These are phyloP conservation scores for Cordyceps militaris DNA, from an alignment of 2,329 filamentous ascomycete species.

Conservation along the genomic window DNA sequence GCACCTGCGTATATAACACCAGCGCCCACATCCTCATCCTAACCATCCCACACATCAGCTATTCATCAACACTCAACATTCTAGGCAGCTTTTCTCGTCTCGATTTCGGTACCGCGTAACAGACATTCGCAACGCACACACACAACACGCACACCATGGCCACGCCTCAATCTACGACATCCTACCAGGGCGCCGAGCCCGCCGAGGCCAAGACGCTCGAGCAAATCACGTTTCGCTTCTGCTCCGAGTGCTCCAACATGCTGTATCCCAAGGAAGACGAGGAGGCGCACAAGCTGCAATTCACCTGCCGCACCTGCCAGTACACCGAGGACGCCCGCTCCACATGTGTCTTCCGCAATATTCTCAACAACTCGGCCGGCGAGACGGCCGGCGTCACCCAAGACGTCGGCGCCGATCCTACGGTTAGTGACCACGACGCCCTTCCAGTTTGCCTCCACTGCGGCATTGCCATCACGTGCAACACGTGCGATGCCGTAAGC, in stretches of 20 bases:
- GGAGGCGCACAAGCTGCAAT: conserved; percentile 76
- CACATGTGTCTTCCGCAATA: conserved; percentile 91
- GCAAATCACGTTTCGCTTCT: conserved; percentile 95
- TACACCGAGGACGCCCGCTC: conserved; percentile 82
- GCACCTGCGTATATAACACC: background rate
- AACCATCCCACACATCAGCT: background rate
- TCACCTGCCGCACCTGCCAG: conserved; percentile 91
- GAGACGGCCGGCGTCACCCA: conserved; percentile 96
- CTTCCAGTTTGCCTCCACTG: conserved; percentile 40
- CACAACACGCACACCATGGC: conserved; percentile 38
- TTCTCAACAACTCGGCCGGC: conserved; percentile 82
- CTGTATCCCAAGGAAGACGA: conserved; percentile 95
- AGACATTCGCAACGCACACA: too few relatives aligned
- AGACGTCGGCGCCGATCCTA: conserved; percentile 95
- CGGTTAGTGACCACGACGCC: conserved; percentile 59
- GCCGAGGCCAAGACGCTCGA: conserved; percentile 49
- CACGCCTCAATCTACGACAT: conserved; percentile 46
- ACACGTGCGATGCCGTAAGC: conserved; percentile 28
- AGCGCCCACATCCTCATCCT: background rate
- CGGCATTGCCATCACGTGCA: conserved; percentile 37
- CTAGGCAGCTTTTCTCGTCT: background rate
- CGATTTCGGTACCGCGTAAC: background rate
- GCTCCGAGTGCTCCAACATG: conserved; percentile 98
- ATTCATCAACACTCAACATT: background rate
- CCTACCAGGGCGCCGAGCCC: conserved; percentile 31